These are phyloP conservation scores for Triticum dicoccoides DNA, from an alignment of 176 grass and related monocot genomes.

Conservation along the genomic window DNA sequence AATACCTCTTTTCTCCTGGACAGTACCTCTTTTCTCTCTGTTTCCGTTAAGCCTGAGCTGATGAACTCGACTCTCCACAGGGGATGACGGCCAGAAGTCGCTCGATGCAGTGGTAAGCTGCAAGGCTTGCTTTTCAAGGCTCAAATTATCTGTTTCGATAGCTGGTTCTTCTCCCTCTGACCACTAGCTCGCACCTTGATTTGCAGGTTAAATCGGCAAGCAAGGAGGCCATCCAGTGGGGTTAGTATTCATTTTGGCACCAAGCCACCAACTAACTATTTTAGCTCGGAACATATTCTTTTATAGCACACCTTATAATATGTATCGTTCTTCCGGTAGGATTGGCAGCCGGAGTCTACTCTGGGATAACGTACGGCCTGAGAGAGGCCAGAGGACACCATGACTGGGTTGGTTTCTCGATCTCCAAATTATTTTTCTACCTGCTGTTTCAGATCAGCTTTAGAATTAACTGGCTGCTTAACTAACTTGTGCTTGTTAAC, in stretches of 20 bases:
- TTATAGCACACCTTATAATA: too few relatives aligned
- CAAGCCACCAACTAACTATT: neutral
- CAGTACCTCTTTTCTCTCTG: neutral
- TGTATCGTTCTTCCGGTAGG: constrained; percentile 26
- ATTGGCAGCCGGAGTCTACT: constrained; percentile 76
- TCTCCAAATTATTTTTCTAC: neutral
- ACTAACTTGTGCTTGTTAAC: neutral
- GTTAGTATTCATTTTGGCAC: neutral
- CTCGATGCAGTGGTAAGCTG: constrained; percentile 74
- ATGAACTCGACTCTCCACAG: constrained; percentile 3
- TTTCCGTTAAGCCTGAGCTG: neutral
- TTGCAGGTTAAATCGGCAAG: constrained; percentile 67
- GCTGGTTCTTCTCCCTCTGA: too few relatives aligned
- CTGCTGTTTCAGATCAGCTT: neutral
- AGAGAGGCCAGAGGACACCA: constrained; percentile 80
- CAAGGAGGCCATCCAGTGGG: constrained; percentile 92
- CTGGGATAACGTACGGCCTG: constrained; percentile 73
- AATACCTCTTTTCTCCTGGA: too few relatives aligned
- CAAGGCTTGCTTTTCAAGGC: neutral
- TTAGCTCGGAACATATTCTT: too few relatives aligned
- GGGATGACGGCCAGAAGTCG: constrained; percentile 76
- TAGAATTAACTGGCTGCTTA: neutral
- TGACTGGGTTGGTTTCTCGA: constrained; percentile 55
- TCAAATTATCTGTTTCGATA: neutral
- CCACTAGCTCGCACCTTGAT: neutral